Base-by-base conservation (phyloP, 2,329 filamentous ascomycete genomes). In the Penicillium crustosum region DNA sequence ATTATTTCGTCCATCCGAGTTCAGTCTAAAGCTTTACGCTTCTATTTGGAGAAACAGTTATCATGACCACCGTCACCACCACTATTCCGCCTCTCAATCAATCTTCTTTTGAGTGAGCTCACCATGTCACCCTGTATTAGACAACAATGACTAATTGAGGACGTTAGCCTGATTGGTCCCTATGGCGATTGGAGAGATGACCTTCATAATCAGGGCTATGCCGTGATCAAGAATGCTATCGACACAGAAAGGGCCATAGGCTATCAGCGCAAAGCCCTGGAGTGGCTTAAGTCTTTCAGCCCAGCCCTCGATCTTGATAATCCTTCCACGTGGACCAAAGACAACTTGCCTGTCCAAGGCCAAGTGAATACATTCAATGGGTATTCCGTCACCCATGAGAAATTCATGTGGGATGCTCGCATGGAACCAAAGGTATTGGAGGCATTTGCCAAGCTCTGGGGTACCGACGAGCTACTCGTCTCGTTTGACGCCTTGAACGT, bases 331-430 rank as follows among this genome's bases (percentile, higher is more conserved):
- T 66, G 64, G 64, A 54, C 25, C 35, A 29, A 29, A 7, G 52
- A 62, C 4, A 59, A 65, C 9, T 50, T 65, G 9, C 63, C 64
- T 0, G 51, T 60, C 6, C 57, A 63, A 19, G 56, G 54, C 44
- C 61, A 61, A 41, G 39, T 57, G 10, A 66, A 65, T 38, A 59
- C 55, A 8, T 66, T 62, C 48, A 57, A 55, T 21, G 53, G 58
- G 10, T 66, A 66, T 39, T 58, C 53, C 0, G 62, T 66, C 6
- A 55, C 54, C 10, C 64, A 66, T 42, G 64, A 65, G 33, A 65
- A 57, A 31, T 66, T 65, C 39, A 65, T 65, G 59, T 66, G 64
- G 64, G 62, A 66, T 9, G 61, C 59, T 19, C 62, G 64, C 17
- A 58, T 54, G 55, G 64, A 66, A 35, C 59, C 62, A 3, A 59